phyloP scores from a whole-genome alignment of 495 filamentous ascomycete species.

The Pyronema omphalodes region DNA sequence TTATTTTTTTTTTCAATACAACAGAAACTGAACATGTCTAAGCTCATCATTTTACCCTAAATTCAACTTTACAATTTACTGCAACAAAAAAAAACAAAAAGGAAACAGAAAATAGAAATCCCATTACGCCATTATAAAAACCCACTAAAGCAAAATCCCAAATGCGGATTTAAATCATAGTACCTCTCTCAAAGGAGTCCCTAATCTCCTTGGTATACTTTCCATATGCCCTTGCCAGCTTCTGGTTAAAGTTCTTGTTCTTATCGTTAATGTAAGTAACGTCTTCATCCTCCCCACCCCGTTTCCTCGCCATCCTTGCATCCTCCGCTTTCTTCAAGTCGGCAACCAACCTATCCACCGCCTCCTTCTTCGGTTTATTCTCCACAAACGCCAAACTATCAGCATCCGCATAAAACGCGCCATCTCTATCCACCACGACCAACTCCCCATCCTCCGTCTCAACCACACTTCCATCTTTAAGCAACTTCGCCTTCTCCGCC shows the following conservation, averaged over 20 bases:
- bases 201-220: slow-evolving; percentile 96
- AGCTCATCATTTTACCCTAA: too few species aligned
- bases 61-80: too few species aligned
- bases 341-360: slow-evolving; percentile 72
- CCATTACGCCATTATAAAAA: neutral
- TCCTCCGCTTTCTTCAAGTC: slow-evolving; percentile 85
- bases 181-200: slow-evolving; percentile 94
- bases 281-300: slow-evolving; percentile 58
- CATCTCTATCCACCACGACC: slow-evolving; percentile 78
- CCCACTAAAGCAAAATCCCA: neutral
- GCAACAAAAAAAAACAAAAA: too few species aligned
- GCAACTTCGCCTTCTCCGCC: slow-evolving; percentile 65
- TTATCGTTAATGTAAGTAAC: slow-evolving; percentile 99
- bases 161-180: slow-evolving; percentile 43
- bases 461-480: slow-evolving; percentile 78
- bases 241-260: slow-evolving; percentile 99
- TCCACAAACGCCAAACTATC: slow-evolving; percentile 64
- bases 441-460: slow-evolving; percentile 89
- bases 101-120: neutral
- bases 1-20: too few species aligned
- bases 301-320: slow-evolving; percentile 60
- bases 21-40: too few species aligned
- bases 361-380: slow-evolving; percentile 73
- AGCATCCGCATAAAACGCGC: slow-evolving; percentile 72
- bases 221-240: slow-evolving; percentile 86